Evolutionary conservation across 345 rosid species (phyloP).

Genomic region (Durio zibethinus): DNA sequence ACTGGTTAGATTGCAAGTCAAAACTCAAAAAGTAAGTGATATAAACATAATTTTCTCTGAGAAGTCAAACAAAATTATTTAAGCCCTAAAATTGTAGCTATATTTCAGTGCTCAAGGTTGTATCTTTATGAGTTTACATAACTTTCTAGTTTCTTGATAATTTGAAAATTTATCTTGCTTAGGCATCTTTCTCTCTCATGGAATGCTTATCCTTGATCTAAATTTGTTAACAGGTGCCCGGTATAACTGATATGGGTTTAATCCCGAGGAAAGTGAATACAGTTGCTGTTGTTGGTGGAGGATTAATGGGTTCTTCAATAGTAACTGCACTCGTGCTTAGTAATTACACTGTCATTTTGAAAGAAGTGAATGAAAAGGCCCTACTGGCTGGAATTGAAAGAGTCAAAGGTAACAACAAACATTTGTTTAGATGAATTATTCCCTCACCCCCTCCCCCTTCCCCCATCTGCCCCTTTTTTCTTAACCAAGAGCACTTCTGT

Average conservation of each 20-base stretch:
- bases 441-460: neutral
- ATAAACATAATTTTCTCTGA: neutral
- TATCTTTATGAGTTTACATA: neutral
- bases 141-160: neutral
- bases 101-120: neutral
- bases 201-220: neutral
- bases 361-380: conserved; percentile 5
- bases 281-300: conserved; percentile 13
- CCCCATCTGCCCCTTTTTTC: neutral
- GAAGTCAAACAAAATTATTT: neutral
- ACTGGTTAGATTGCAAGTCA: neutral
- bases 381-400: neutral
- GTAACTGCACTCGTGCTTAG: neutral
- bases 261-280: conserved; percentile 3
- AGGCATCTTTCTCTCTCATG: neutral
- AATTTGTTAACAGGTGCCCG: neutral
- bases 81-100: neutral
- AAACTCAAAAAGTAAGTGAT: neutral
- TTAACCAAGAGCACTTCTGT: neutral
- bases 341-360: neutral
- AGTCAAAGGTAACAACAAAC: neutral
- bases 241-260: conserved; percentile 5
- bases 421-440: neutral
- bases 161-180: neutral
- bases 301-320: conserved; percentile 4